phyloP scores from a whole-genome alignment of 148 eudicot genomes.

The Linanthus parryae region DNA sequence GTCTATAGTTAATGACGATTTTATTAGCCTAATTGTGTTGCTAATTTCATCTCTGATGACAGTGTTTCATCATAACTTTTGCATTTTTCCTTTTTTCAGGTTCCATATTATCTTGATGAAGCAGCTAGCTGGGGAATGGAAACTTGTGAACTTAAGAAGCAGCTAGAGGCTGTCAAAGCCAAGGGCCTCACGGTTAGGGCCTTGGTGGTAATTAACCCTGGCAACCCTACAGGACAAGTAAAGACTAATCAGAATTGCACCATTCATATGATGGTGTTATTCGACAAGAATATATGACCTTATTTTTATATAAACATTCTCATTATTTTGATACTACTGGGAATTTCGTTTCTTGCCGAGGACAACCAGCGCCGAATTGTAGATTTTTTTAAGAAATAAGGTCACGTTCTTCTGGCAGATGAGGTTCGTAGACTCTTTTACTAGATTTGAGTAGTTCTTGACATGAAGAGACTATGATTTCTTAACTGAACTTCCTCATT shows the following conservation, averaged over 20 bases:
- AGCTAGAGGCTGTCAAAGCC: conserved; percentile 70
- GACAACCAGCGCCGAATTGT: conserved; percentile 73
- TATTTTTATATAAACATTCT: neutral
- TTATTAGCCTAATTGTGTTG: too few relatives aligned
- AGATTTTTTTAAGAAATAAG: conserved; percentile 83
- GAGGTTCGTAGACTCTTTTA: conserved; percentile 43
- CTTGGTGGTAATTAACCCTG: conserved; percentile 95
- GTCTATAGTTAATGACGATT: too few relatives aligned
- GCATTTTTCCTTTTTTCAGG: too few relatives aligned
- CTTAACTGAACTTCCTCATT: too few relatives aligned
- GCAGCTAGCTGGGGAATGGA: conserved; percentile 91
- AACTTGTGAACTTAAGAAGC: conserved; percentile 65
- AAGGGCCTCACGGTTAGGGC: conserved; percentile 76
- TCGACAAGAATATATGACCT: too few relatives aligned
- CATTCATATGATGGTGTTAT: neutral
- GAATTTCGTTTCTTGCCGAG: conserved; percentile 66
- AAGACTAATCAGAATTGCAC: conserved; percentile 4
- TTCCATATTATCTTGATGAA: conserved; percentile 93
- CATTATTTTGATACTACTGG: neutral
- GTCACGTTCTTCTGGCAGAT: conserved; percentile 90
- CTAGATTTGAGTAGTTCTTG: neutral
- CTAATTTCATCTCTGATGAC: too few relatives aligned
- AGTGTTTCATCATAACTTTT: too few relatives aligned
- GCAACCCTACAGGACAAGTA: conserved; percentile 98
- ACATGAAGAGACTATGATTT: too few relatives aligned